Evolutionary conservation across 2,329 filamentous ascomycete species (phyloP).

Genomic region (Fusarium buharicum): DNA sequence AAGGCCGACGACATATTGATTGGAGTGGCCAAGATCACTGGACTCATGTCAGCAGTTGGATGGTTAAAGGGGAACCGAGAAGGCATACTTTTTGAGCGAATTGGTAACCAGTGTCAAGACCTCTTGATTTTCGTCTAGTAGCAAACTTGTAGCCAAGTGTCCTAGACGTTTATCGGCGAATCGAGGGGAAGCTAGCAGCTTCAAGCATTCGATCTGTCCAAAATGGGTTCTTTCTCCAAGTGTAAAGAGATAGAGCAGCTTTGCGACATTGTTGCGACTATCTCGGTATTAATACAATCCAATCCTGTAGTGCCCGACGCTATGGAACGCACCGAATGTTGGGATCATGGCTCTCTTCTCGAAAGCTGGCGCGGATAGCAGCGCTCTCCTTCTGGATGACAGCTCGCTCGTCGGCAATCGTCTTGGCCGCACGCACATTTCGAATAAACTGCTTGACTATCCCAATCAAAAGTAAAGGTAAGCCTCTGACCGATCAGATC

Average conservation of each 20-base stretch:
- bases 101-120: constrained; percentile 97
- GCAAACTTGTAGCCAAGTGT: constrained; percentile 93
- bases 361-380: constrained; percentile 95
- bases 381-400: constrained; percentile 99
- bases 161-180: constrained; percentile 98
- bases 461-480: constrained; percentile 17
- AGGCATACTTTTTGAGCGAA: constrained; percentile 88
- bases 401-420: constrained; percentile 96
- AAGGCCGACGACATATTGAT: constrained; percentile 97
- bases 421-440: constrained; percentile 98
- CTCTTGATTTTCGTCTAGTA: constrained; percentile 98
- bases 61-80: not conserved
- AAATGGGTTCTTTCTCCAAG: constrained; percentile 98
- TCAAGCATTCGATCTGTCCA: constrained; percentile 98
- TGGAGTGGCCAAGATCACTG: constrained; percentile 95
- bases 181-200: constrained; percentile 93
- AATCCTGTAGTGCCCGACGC: not conserved
- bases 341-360: constrained; percentile 94
- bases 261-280: constrained; percentile 98
- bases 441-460: constrained; percentile 99
- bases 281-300: constrained; percentile 30
- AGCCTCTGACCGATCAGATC: constrained; percentile 25
- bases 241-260: constrained; percentile 97
- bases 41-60: constrained; percentile 28
- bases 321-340: constrained; percentile 76